phyloP scores from a whole-genome alignment of 495 filamentous ascomycete species.

The Bombardia bombarda region DNA sequence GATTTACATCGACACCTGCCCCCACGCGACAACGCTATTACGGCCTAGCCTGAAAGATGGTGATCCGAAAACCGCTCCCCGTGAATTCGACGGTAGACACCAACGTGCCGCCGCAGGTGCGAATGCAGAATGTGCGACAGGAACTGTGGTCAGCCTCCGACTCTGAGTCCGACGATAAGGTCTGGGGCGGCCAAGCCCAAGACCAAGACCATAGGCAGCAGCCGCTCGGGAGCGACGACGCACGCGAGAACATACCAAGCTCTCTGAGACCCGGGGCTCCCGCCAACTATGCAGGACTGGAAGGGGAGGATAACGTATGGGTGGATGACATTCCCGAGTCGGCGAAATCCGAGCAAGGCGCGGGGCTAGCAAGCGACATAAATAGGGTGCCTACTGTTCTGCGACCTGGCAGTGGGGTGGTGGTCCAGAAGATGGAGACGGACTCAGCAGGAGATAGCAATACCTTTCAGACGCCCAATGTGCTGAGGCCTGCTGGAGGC shows the following conservation, averaged over 20 bases:
- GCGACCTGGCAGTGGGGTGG: conserved; percentile 12
- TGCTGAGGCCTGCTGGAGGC: conserved; percentile 26
- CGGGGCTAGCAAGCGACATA: conserved; percentile 4
- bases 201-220: conserved; percentile 8
- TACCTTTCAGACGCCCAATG: conserved; percentile 19
- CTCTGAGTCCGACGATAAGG: conserved; percentile 23
- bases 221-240: background rate
- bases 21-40: too few relatives aligned
- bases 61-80: conserved; percentile 32
- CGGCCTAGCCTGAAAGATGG: conserved; percentile 10
- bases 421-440: conserved; percentile 1
- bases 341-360: background rate
- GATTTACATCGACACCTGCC: background rate
- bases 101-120: conserved; percentile 16
- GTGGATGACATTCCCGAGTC: conserved; percentile 4
- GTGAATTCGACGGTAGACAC: conserved; percentile 20
- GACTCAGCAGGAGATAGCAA: conserved; percentile 7
- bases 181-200: conserved; percentile 24
- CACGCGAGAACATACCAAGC: conserved; percentile 12
- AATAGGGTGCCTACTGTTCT: conserved; percentile 12
- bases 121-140: conserved; percentile 22
- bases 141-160: conserved; percentile 26
- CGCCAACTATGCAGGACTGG: conserved; percentile 10
- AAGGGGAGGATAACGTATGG: conserved; percentile 19
- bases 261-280: conserved; percentile 16